These are phyloP conservation scores for Suillus decipiens DNA, from an alignment of 768 basidiomycete genomes.

Conservation along the genomic window DNA sequence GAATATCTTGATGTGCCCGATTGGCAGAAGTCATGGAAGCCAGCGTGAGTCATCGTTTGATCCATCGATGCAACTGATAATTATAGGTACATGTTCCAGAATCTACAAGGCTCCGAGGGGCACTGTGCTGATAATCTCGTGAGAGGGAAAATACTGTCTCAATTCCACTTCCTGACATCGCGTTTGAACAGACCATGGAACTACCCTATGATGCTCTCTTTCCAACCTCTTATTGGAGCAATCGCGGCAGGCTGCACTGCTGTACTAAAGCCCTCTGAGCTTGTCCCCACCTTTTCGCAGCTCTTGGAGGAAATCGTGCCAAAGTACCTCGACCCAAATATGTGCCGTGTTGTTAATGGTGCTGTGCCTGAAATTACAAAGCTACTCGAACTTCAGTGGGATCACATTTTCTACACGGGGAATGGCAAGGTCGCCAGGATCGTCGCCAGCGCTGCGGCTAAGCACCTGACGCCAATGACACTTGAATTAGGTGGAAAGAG, in stretches of 20 bases:
- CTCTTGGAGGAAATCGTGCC: slow-evolving; percentile 58
- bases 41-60: slow-evolving; percentile 33
- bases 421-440: slow-evolving; percentile 30
- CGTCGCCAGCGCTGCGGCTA: slow-evolving; percentile 27
- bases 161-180: background rate
- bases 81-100: slow-evolving; percentile 11
- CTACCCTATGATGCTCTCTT: slow-evolving; percentile 55
- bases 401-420: slow-evolving; percentile 42
- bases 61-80: background rate
- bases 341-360: slow-evolving; percentile 56
- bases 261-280: slow-evolving; percentile 68
- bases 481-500: slow-evolving; percentile 43
- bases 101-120: slow-evolving; percentile 62
- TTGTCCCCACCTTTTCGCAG: slow-evolving; percentile 44
- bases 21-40: slow-evolving; percentile 52
- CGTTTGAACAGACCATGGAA: slow-evolving; percentile 58
- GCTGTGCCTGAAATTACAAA: slow-evolving; percentile 40
- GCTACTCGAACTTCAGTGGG: slow-evolving; percentile 32
- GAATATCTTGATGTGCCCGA: slow-evolving; percentile 37
- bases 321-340: slow-evolving; percentile 52
- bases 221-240: slow-evolving; percentile 67
- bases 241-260: slow-evolving; percentile 75
- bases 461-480: slow-evolving; percentile 36
- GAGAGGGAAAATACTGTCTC: slow-evolving; percentile 22
- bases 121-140: slow-evolving; percentile 62